Conservation (phyloP, 2,329 filamentous ascomycete species). For the Stemphylium lycopersici region DNA sequence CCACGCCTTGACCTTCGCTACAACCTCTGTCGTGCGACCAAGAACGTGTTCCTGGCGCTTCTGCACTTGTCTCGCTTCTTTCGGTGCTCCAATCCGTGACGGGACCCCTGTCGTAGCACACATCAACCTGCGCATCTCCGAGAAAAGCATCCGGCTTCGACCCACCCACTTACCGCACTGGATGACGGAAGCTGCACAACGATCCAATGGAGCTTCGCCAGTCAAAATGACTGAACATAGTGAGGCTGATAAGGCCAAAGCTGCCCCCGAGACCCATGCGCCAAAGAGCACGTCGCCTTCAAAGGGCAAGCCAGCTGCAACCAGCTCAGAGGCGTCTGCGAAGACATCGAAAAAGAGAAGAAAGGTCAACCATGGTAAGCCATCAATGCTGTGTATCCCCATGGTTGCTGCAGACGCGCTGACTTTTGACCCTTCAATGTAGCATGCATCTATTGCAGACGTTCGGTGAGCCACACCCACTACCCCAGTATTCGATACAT, state of each 20-base stretch:
- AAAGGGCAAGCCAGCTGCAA: constrained; percentile 37
- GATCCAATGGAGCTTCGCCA: constrained; percentile 46
- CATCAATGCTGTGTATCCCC: constrained; percentile 29
- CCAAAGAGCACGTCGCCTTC: constrained; percentile 38
- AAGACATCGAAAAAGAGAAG: constrained; percentile 56
- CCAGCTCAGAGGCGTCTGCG: constrained; percentile 38
- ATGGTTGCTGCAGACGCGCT: constrained; percentile 34
- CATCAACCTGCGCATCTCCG: constrained; percentile 30
- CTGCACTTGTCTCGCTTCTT: constrained; percentile 26
- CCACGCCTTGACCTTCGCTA: constrained; percentile 23
- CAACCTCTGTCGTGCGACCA: constrained; percentile 31
- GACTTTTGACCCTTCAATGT: constrained; percentile 27
- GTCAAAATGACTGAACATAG: constrained; percentile 42
- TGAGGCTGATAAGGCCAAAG: constrained; percentile 38
- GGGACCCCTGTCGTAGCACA: constrained; percentile 33
- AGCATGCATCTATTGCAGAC: constrained; percentile 61
- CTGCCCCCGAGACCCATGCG: constrained; percentile 30
- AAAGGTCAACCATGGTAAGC: constrained; percentile 60
- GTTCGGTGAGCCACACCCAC: constrained; percentile 53
- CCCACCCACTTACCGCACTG: constrained; percentile 39
- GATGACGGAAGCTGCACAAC: constrained; percentile 47
- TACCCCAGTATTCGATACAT: constrained; percentile 30
- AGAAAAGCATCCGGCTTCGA: constrained; percentile 38
- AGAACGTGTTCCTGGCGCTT: constrained; percentile 33
- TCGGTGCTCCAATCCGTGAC: constrained; percentile 27